Conservation (phyloP, 176 grass and related monocot species). For the Oryza punctata region DNA sequence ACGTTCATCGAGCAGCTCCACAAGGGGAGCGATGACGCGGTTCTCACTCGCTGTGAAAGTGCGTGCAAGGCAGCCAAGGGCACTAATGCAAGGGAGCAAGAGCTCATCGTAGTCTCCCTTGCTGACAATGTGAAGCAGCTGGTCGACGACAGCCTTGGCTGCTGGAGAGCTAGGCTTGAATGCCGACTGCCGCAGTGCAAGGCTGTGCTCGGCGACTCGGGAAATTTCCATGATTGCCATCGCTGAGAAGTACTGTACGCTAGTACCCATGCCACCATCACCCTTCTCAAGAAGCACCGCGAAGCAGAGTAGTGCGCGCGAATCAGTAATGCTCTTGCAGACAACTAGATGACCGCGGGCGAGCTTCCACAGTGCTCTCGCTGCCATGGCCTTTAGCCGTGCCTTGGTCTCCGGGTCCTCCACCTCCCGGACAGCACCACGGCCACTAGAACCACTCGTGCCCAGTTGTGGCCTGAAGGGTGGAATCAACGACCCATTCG, state of each 20-base stretch:
- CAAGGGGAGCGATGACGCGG: constrained; percentile 64
- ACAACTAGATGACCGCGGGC: constrained; percentile 62
- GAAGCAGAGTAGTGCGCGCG: constrained; percentile 82
- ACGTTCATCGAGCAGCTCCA: constrained; percentile 74
- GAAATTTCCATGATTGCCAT: constrained; percentile 86
- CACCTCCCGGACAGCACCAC: constrained; percentile 40
- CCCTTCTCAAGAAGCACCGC: constrained; percentile 83
- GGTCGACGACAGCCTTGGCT: constrained; percentile 78
- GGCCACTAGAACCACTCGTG: constrained; percentile 40
- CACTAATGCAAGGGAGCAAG: constrained; percentile 70
- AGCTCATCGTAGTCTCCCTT: constrained; percentile 62
- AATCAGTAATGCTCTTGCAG: constrained; percentile 89
- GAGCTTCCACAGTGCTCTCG: constrained; percentile 72
- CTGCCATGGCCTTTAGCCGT: constrained; percentile 80
- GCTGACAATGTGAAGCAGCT: constrained; percentile 62
- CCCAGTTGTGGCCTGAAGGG: constrained; percentile 43
- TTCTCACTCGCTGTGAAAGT: constrained; percentile 84
- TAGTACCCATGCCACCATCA: constrained; percentile 49
- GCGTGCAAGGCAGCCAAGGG: constrained; percentile 73
- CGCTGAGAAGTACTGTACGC: constrained; percentile 61
- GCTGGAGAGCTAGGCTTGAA: constrained; percentile 85
- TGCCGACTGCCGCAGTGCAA: constrained; percentile 65
- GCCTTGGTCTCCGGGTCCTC: constrained; percentile 69
- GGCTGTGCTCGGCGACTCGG: constrained; percentile 68
- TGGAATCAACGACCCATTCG: constrained; percentile 30